phyloP scores from a whole-genome alignment of 1,284 basidiomycete species.

The Termitomyces sp. region DNA sequence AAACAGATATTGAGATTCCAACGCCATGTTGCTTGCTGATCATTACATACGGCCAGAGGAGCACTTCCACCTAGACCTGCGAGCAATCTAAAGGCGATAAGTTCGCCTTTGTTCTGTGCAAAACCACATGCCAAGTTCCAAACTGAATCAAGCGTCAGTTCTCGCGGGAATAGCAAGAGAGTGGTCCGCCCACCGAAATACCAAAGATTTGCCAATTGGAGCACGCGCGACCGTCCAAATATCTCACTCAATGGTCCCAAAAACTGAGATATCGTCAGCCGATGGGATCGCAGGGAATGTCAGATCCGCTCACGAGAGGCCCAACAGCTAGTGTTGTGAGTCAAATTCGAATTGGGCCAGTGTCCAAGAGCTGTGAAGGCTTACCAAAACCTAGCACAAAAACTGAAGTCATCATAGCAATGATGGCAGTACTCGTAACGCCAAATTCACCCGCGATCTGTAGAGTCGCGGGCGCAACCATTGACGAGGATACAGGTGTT shows the following conservation, averaged over 20 bases:
- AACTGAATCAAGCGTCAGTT: constrained; percentile 27
- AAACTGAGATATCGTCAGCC: constrained; percentile 29
- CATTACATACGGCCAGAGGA: constrained; percentile 45
- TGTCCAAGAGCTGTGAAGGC: constrained; percentile 8
- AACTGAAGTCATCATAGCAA: constrained; percentile 60
- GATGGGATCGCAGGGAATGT: constrained; percentile 26
- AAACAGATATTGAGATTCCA: neutral
- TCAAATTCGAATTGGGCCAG: neutral
- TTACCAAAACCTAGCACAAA: constrained; percentile 66
- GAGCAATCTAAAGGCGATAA: constrained; percentile 63
- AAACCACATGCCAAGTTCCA: constrained; percentile 70
- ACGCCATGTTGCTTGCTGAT: neutral
- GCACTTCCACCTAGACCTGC: constrained; percentile 63
- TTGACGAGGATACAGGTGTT: constrained; percentile 62
- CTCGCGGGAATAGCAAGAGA: neutral
- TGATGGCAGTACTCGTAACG: constrained; percentile 44
- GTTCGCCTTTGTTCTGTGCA: constrained; percentile 48
- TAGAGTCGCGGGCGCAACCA: constrained; percentile 62
- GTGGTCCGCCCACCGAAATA: constrained; percentile 43
- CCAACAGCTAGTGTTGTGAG: constrained; percentile 26
- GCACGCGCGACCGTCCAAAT: constrained; percentile 44
- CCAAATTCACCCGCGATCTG: constrained; percentile 53
- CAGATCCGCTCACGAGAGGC: constrained; percentile 32
- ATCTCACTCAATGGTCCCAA: constrained; percentile 36
- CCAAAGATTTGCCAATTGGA: constrained; percentile 57